These are phyloP conservation scores for Aureobasidium lini DNA, from an alignment of 2,329 filamentous ascomycete genomes.

Conservation along the genomic window DNA sequence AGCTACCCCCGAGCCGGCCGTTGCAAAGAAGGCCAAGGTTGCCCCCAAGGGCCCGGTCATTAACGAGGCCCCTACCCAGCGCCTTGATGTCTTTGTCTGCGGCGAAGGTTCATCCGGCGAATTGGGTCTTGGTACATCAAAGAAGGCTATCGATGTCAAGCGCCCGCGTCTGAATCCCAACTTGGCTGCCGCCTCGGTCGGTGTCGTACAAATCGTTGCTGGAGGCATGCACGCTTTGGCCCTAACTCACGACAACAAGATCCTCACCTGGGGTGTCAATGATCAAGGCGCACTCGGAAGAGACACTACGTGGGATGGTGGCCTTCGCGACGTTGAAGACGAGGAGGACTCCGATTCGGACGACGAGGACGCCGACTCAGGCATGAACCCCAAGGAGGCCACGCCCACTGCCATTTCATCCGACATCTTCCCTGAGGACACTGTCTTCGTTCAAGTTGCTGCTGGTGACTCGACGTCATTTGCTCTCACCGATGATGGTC, in stretches of 20 bases:
- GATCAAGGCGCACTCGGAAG: slow-evolving; percentile 75
- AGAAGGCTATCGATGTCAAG: slow-evolving; percentile 63
- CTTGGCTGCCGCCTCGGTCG: slow-evolving; percentile 49
- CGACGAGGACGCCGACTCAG: slow-evolving; percentile 51
- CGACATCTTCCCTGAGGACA: slow-evolving; percentile 52
- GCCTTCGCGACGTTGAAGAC: slow-evolving; percentile 49
- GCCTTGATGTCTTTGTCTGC: slow-evolving; percentile 70
- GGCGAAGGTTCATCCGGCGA: slow-evolving; percentile 76
- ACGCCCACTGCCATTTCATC: slow-evolving; percentile 53
- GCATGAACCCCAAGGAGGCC: slow-evolving; percentile 64
- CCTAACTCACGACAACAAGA: slow-evolving; percentile 71
- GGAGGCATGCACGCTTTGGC: slow-evolving; percentile 78
- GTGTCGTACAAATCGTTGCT: slow-evolving; percentile 67
- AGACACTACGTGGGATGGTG: slow-evolving; percentile 62
- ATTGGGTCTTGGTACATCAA: slow-evolving; percentile 65
- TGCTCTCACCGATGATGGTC: slow-evolving; percentile 65
- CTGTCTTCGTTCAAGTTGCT: slow-evolving; percentile 58
- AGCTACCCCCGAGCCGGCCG: slow-evolving; percentile 18
- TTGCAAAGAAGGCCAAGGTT: slow-evolving; percentile 21
- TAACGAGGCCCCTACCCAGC: slow-evolving; percentile 56
- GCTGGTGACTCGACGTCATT: slow-evolving; percentile 71
- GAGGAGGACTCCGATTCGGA: slow-evolving; percentile 51
- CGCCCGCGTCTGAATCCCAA: slow-evolving; percentile 62
- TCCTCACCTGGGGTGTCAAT: slow-evolving; percentile 82
- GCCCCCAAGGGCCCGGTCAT: slow-evolving; percentile 36